Percentiles rank a stretch among this genome's conserved stretches.
These are phyloP conservation scores for Solanum dulcamara DNA, from an alignment of 257 asterid species.

Conservation along the genomic window DNA sequence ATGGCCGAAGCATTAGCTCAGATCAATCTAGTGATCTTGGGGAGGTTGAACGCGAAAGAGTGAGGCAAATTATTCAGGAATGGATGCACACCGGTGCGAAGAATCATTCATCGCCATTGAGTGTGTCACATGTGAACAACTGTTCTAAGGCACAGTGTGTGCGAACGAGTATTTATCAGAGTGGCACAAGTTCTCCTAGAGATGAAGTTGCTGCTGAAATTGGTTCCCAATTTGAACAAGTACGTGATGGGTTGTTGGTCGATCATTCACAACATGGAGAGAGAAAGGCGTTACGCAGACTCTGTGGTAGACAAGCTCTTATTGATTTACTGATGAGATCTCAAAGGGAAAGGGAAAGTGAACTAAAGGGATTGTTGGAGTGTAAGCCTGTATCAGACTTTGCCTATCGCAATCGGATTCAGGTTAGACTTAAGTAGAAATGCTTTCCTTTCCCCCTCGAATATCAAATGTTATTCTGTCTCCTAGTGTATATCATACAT, in stretches of 20 bases:
- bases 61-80: constrained; percentile 62
- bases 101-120: constrained; percentile 25
- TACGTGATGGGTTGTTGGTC: constrained; percentile 27
- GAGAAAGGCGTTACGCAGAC: constrained; percentile 44
- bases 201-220: constrained; percentile 33
- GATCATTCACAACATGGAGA: constrained; percentile 31
- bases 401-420: constrained; percentile 84
- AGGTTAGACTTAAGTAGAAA: constrained; percentile 30
- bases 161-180: constrained; percentile 25
- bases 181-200: constrained; percentile 22
- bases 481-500: not conserved
- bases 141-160: constrained; percentile 35
- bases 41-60: constrained; percentile 65
- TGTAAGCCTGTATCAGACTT: constrained; percentile 61
- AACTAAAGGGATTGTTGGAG: constrained; percentile 49
- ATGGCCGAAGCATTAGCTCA: constrained; percentile 34
- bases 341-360: constrained; percentile 60
- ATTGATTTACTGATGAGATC: constrained; percentile 69
- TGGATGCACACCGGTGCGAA: constrained; percentile 54
- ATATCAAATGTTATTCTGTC: not conserved
- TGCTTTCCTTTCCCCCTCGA: not conserved
- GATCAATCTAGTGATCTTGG: constrained; percentile 67
- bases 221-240: constrained; percentile 37
- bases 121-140: constrained; percentile 15
- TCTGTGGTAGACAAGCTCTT: constrained; percentile 89